phyloP scores from a whole-genome alignment of 2,329 filamentous ascomycete species.

The Alternaria infectoria region DNA sequence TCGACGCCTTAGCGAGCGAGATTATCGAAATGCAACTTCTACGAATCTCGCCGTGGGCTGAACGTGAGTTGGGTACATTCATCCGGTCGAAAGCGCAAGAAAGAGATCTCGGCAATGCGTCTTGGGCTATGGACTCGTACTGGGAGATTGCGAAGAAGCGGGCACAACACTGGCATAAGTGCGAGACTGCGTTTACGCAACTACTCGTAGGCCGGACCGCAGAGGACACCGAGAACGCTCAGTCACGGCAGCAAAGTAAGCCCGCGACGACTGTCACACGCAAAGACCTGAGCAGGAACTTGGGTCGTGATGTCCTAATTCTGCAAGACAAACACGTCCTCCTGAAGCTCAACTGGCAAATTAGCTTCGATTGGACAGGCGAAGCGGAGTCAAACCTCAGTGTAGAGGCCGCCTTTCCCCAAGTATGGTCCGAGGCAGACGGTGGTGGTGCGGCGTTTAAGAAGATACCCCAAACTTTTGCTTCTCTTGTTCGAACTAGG shows the following conservation, averaged over 20 bases:
- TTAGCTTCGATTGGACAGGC: conserved; percentile 74
- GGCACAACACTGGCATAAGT: conserved; percentile 66
- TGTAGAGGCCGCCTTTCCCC: conserved; percentile 63
- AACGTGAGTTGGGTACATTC: conserved; percentile 64
- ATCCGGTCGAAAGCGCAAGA: conserved; percentile 49
- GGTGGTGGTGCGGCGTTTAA: conserved; percentile 59
- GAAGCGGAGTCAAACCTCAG: conserved; percentile 68
- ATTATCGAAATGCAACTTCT: conserved; percentile 63
- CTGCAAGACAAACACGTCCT: conserved; percentile 49
- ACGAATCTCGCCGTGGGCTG: conserved; percentile 64
- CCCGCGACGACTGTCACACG: conserved; percentile 36
- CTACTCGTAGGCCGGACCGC: conserved; percentile 23
- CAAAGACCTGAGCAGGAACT: conserved; percentile 58
- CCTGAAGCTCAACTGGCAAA: conserved; percentile 66
- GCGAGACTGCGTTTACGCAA: conserved; percentile 57
- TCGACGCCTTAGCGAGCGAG: conserved; percentile 51
- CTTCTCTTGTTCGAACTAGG: conserved; percentile 62
- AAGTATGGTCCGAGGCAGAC: conserved; percentile 68
- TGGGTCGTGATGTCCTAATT: conserved; percentile 38
- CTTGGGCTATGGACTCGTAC: conserved; percentile 74
- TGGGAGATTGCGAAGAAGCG: conserved; percentile 65
- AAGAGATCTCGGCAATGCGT: conserved; percentile 64
- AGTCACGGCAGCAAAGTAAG: neutral
- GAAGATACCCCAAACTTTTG: conserved; percentile 66
- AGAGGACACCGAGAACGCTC: conserved; percentile 27